phyloP scores from a whole-genome alignment of 169 alveolate species.

The Fabrea salina region DNA sequence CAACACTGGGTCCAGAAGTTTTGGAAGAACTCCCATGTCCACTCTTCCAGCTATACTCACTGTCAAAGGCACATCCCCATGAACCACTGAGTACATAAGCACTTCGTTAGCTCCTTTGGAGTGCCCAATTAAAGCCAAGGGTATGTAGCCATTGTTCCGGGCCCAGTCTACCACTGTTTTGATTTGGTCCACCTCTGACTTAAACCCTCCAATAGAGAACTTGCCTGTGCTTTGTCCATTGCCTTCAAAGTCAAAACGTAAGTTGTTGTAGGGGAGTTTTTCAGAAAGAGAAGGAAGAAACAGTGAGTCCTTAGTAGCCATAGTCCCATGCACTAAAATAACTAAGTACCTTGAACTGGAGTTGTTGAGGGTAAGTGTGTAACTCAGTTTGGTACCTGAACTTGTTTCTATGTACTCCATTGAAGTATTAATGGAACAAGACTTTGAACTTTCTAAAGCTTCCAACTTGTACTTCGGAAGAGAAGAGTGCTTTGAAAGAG shows the following conservation, averaged over 20 bases:
- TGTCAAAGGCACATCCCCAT: constrained; percentile 51
- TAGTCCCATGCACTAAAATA: constrained; percentile 18
- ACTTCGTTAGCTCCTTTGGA: constrained; percentile 60
- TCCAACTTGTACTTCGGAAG: too few species aligned
- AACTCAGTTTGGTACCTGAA: not conserved
- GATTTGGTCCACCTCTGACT: constrained; percentile 46
- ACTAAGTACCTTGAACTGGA: not conserved
- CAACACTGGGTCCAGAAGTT: not conserved
- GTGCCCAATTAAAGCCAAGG: constrained; percentile 51
- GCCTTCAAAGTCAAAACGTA: constrained; percentile 63
- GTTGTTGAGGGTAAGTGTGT: not conserved
- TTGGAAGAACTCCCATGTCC: constrained; percentile 33
- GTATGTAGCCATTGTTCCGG: constrained; percentile 24
- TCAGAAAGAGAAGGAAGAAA: constrained; percentile 9
- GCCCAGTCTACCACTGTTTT: constrained; percentile 42
- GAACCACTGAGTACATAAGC: constrained; percentile 47
- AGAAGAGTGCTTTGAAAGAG: too few species aligned
- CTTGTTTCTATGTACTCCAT: not conserved
- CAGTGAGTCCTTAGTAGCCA: not conserved
- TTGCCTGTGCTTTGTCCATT: constrained; percentile 61
- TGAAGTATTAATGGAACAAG: too few species aligned
- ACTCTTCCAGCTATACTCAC: constrained; percentile 51
- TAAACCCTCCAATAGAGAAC: constrained; percentile 57
- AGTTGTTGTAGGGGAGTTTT: constrained; percentile 30
- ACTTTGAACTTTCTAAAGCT: too few species aligned